These are phyloP conservation scores for Tulasnella sp. DNA, from an alignment of 768 basidiomycete species.

Conservation along the genomic window DNA sequence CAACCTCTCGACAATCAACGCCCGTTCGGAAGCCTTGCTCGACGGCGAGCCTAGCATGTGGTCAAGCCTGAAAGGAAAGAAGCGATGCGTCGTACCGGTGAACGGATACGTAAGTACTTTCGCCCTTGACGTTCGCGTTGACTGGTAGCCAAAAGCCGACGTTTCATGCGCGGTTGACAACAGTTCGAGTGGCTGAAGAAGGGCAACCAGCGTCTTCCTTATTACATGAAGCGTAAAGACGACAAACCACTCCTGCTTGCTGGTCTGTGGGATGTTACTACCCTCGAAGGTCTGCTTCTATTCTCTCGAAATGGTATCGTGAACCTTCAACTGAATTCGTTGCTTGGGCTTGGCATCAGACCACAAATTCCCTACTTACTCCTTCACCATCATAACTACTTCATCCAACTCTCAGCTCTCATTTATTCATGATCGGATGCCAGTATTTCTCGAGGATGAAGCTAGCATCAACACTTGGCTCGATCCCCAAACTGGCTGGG, in stretches of 20 bases:
- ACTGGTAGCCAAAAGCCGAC: not conserved
- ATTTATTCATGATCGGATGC: conserved; percentile 89
- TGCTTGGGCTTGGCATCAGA: not conserved
- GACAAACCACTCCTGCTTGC: conserved; percentile 76
- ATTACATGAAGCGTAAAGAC: conserved; percentile 75
- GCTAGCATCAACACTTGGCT: conserved; percentile 76
- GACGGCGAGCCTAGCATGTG: conserved; percentile 77
- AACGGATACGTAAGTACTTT: conserved; percentile 58
- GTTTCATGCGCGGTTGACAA: not conserved
- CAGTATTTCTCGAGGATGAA: conserved; percentile 68
- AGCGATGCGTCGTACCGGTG: conserved; percentile 82
- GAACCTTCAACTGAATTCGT: not conserved
- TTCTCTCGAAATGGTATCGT: not conserved
- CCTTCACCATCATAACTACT: conserved; percentile 91
- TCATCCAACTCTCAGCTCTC: conserved; percentile 64
- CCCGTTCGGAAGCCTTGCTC: conserved; percentile 78
- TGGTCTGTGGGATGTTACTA: conserved; percentile 77
- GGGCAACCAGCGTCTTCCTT: conserved; percentile 75
- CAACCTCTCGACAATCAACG: conserved; percentile 84
- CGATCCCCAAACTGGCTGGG: conserved; percentile 73
- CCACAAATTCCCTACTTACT: not conserved
- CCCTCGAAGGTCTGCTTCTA: conserved; percentile 57
- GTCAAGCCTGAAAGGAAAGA: conserved; percentile 76
- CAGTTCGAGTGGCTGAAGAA: conserved; percentile 93
- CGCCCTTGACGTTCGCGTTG: not conserved